These are phyloP conservation scores for Exobasidium rhododendri DNA, from an alignment of 1,284 basidiomycete genomes.

Conservation along the genomic window DNA sequence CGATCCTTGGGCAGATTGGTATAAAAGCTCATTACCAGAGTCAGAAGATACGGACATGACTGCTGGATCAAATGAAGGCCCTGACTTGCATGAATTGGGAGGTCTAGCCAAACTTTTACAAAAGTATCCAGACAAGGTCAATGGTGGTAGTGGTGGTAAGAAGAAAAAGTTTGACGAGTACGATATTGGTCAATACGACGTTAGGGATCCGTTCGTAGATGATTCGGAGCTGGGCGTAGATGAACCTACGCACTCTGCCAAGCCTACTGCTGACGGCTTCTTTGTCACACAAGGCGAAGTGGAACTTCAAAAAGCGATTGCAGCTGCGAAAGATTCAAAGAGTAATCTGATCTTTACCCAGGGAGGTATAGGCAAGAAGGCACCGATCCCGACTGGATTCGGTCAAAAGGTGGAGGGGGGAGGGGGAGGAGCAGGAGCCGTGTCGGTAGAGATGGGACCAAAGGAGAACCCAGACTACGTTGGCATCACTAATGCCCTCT, in stretches of 20 bases:
- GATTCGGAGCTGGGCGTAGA: conserved; percentile 89
- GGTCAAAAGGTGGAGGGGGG: conserved; percentile 37
- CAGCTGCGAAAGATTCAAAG: background rate
- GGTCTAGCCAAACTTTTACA: conserved; percentile 19
- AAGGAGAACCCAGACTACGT: background rate
- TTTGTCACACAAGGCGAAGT: conserved; percentile 64
- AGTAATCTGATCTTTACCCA: conserved; percentile 22
- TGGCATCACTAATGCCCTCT: background rate
- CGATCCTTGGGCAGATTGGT: conserved; percentile 47
- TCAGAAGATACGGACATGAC: conserved; percentile 21
- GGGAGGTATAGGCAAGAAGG: conserved; percentile 21
- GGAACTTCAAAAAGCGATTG: conserved; percentile 35
- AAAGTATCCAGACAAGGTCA: conserved; percentile 14
- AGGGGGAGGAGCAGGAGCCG: conserved; percentile 6
- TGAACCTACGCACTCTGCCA: conserved; percentile 83
- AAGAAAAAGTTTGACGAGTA: conserved; percentile 36
- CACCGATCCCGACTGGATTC: conserved; percentile 21
- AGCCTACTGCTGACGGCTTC: conserved; percentile 89
- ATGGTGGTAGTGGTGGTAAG: conserved; percentile 18
- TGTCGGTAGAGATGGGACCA: background rate
- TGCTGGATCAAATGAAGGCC: conserved; percentile 5
- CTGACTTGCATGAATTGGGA: conserved; percentile 2
- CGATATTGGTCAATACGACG: conserved; percentile 67
- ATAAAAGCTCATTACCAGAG: conserved; percentile 22
- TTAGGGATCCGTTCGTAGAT: conserved; percentile 90